Base-by-base conservation (phyloP, 257 asterid genomes). In the Rubia yunnanensis region DNA sequence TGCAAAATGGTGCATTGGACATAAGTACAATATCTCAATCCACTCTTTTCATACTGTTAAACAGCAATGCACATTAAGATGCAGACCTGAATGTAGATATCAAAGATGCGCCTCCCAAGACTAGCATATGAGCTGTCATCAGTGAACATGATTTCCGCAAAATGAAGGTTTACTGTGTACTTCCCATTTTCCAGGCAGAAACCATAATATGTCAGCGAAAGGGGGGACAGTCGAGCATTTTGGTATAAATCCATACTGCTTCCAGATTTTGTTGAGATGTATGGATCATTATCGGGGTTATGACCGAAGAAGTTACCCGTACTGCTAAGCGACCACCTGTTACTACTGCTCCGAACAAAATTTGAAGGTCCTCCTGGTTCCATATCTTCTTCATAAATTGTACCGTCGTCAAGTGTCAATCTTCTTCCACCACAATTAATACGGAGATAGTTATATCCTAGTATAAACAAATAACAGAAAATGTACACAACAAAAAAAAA, bases 91-190 rank as follows among this genome's bases (percentile, higher is more conserved):
- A 87, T 79, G 63, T 87, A 83, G 27, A 87, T 82, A 66, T 87
- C 88, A 69, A 87, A 87, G 55, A 84, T 28, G 67, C 95, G 92
- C 76, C 85, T 83, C 58, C 95, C 92, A 5, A 87, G 84, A 72
- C 95, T 87, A 35, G 36, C 39, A 64, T 63, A 82, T 5, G 87
- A 74, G 62, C 41, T 60, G 74, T 78, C 84, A 56, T 76, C 63
- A 24, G 83, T 78, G 67, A 87, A 85, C 72, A 78, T 78, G 73
- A 87, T 83, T 80, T 87, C 95, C 0, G 95, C 92, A 76, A 87
- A 87, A 76, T 87, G 88, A 72, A 87, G 89, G 66, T 70, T 77
- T 27, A 85, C 95, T 2, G 82, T 87, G 73, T 87, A 87, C 60
- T 78, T 81, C 56, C 86, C 95, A 23, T 83, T 78, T 6, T 17